A percentile compares a stretch with the other conserved stretches of the same genome.
Evolutionary conservation across 2,329 filamentous ascomycete species (phyloP).

Genomic region (Botrytis deweyae): DNA sequence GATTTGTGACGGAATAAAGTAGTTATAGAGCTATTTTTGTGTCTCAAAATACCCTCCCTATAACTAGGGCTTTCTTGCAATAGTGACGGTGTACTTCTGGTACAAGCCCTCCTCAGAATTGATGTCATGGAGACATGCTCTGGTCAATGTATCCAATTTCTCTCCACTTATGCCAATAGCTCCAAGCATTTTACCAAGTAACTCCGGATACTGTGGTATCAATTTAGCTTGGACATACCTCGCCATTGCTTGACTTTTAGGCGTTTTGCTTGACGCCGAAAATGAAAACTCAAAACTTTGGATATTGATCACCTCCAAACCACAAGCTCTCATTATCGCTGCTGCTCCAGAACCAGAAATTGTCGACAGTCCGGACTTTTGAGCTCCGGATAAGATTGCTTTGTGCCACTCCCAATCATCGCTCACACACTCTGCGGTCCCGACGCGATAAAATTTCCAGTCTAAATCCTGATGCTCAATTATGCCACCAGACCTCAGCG

Average conservation of each 20-base stretch:
- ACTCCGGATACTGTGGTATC: slow-evolving; percentile 17
- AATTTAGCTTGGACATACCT: slow-evolving; percentile 20
- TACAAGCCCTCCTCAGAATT: slow-evolving; percentile 15
- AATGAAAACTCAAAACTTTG: slow-evolving; percentile 21
- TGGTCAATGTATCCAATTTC: slow-evolving; percentile 14
- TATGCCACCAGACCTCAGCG: slow-evolving; percentile 7
- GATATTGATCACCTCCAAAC: not conserved
- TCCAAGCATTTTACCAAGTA: slow-evolving; percentile 13
- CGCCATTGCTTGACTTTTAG: slow-evolving; percentile 15
- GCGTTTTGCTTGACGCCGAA: slow-evolving; percentile 6
- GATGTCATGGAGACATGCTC: slow-evolving; percentile 14
- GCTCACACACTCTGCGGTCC: slow-evolving; percentile 4
- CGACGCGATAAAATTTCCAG: slow-evolving; percentile 20
- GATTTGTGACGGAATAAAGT: not conserved
- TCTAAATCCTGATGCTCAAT: slow-evolving; percentile 23
- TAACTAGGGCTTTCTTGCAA: slow-evolving; percentile 13
- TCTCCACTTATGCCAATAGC: slow-evolving; percentile 1
- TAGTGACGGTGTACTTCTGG: slow-evolving; percentile 19
- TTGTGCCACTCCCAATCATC: slow-evolving; percentile 17
- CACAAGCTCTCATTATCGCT: not conserved
- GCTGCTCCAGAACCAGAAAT: not conserved
- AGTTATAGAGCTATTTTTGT: not conserved
- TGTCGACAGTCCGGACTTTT: slow-evolving; percentile 10
- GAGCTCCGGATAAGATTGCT: not conserved
- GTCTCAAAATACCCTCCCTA: not conserved